Evolutionary conservation across 495 filamentous ascomycete species (phyloP), one percentile per base, ranked within the genome.

Genomic region (Trichoderma virens): DNA sequence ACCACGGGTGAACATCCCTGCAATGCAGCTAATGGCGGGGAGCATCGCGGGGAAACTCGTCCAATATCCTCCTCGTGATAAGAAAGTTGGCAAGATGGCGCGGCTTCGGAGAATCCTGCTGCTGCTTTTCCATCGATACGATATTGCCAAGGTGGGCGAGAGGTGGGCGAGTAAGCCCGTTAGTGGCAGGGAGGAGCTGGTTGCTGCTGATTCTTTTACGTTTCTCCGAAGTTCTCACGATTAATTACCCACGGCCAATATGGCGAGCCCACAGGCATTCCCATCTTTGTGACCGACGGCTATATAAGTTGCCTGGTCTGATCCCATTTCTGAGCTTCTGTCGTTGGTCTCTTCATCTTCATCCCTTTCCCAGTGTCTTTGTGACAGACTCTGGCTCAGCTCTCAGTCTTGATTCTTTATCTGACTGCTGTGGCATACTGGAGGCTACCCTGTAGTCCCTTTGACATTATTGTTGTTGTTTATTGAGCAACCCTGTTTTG

Each of bases 161-260:
- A 27, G 5, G 27, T 7, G 25, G n/a, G n/a, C 23, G 27, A 4
- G 51, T 56, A 56, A 56, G 51, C 25, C 51, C 51, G 51, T 30
- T 28, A 56, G 51, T 30, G 51, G 25, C 11, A 56, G 18, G 5
- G 51, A 13, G 2, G 27, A 13, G 25, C 25, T 56, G 51, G 9
- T 9, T 56, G 25, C 3, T 1, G 11, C 20, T 16, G 9, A 8
- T 30, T 30, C 23, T 56, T 30, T 56, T 56, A 56, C 25, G 23
- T 30, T 56, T 18, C 25, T 56, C 51, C 51, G 51, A 56, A 56
- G 51, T 56, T 56, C 51, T 31, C 27, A 56, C 51, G 51, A 28
- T 2, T 14, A 31, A 28, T 2, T 14, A 31, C 23, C 9, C 9
- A 28, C 30, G 27, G 51, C 25, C 5, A 28, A 18, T 11, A 30